A percentile compares a stretch with the other conserved stretches of the same genome.
Evolutionary conservation across 2,329 filamentous ascomycete genomes (phyloP).

Genomic region (Ophiocordyceps camponoti-saundersi): DNA sequence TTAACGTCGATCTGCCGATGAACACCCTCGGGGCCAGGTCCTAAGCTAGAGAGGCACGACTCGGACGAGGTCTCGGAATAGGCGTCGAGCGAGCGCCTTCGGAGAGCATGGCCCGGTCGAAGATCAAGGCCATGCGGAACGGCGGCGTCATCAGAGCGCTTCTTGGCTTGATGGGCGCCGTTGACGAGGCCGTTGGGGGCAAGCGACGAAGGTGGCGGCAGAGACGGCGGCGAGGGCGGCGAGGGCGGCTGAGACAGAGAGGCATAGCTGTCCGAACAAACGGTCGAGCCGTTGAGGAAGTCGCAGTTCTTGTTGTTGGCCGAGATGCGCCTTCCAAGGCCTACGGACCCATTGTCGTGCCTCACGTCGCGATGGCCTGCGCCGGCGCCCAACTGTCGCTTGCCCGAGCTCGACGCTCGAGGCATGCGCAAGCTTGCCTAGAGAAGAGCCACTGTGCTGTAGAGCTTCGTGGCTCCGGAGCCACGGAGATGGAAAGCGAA

Average conservation of each 20-base stretch:
- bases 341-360: conserved; percentile 79
- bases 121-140: conserved; percentile 16
- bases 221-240: conserved; percentile 7
- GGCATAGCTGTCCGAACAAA: conserved; percentile 14
- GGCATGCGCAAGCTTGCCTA: conserved; percentile 31
- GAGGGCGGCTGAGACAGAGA: conserved; percentile 12
- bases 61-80: conserved; percentile 40
- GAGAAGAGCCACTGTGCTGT: conserved; percentile 12
- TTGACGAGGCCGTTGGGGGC: conserved; percentile 12
- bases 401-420: conserved; percentile 40
- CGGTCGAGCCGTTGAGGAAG: conserved; percentile 22
- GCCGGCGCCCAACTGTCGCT: conserved; percentile 44
- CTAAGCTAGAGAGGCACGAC: conserved; percentile 24
- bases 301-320: conserved; percentile 27
- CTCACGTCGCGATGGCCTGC: conserved; percentile 52
- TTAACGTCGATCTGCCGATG: conserved; percentile 56
- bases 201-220: conserved; percentile 1
- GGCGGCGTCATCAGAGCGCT: conserved; percentile 3
- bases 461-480: conserved; percentile 14
- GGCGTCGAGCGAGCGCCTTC: conserved; percentile 31
- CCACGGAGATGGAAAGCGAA: too few relatives aligned
- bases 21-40: conserved; percentile 21
- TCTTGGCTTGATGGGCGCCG: conserved; percentile 11
- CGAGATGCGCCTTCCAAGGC: conserved; percentile 22
- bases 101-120: conserved; percentile 22